A percentile compares a stretch with the other conserved stretches of the same genome.
Conservation (phyloP, 495 filamentous ascomycete genomes). For the Penicillium turbatum region DNA sequence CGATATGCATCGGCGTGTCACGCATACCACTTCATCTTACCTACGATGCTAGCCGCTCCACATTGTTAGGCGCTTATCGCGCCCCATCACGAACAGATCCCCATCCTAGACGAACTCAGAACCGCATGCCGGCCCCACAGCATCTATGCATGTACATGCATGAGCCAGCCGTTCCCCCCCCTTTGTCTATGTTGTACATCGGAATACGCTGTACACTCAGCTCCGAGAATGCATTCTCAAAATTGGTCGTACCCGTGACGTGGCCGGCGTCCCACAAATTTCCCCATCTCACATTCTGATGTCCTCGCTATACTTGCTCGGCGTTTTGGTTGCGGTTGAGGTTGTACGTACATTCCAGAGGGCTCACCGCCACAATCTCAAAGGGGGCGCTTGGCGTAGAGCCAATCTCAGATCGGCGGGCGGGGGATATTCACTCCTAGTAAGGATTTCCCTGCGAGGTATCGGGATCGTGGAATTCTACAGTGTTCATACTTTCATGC, state of each 20-base stretch:
- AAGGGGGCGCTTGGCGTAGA: neutral
- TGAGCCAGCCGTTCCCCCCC: too few species aligned
- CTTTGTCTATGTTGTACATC: neutral
- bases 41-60: too few species aligned
- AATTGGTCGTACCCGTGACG: neutral
- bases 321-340: neutral
- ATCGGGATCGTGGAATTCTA: too few species aligned
- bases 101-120: neutral
- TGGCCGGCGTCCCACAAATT: neutral
- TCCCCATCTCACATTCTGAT: neutral
- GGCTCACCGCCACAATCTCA: slow-evolving; percentile 17
- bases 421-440: slow-evolving; percentile 6
- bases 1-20: too few species aligned
- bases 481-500: neutral
- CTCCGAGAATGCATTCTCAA: neutral
- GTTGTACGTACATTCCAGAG: neutral
- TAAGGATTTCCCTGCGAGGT: slow-evolving; percentile 4
- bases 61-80: slow-evolving; percentile 6
- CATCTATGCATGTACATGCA: neutral
- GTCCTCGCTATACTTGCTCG: neutral
- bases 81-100: neutral
- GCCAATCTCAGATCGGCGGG: slow-evolving; percentile 15
- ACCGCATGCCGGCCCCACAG: neutral
- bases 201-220: neutral
- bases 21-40: neutral